Base-by-base conservation (phyloP, 352 stramenopile genomes). In the Phytophthora pini region DNA sequence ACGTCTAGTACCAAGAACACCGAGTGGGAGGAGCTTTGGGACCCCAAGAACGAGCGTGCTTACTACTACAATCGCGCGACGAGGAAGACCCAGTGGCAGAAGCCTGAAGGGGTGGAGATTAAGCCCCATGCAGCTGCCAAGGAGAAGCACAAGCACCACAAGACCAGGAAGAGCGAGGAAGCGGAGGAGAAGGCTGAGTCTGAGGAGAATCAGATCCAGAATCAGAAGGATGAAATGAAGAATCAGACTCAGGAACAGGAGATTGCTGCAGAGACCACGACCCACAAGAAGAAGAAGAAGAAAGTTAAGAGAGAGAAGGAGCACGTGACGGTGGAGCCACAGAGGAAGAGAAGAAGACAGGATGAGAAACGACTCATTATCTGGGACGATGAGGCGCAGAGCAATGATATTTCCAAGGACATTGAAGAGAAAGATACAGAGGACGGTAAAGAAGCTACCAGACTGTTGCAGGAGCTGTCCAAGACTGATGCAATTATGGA, bases 41-140 rank as follows among this genome's bases (percentile, higher is more conserved):
- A 96, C 59, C 84, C 86, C 20, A 94, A 93, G 78, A 96, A 91
- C 55, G 72, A 90, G 57, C 86, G 86, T 32, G 64, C 86, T 22
- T 96, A 96, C 68, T 96, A 96, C 69, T 93, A 92, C 76, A 90
- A 96, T 74, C 88, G 86, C 51, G 58, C 74, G 47, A 90, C 68
- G 5, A 81, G 84, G 20, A 93, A 93, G 72, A 94, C 84, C 20
- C 86, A 94, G 62, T 96, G 88, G 88, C 74, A 84, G 50, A 73
- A 75, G n/a, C 88, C 88, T 9, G 79, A 94, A 63, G 62, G 71
- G 17, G 88, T 96, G 10, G 70, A 89, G 36, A 90, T 94, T 55
- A 92, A 92, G 48, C 82, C 82, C 6, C 86, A 92, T 22, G 20
- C 27, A 10, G 68, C 47, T 4, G 32, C 31, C 12, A 36, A 48